A percentile compares a stretch with the other conserved stretches of the same genome.
Evolutionary conservation across 352 stramenopile genomes (phyloP).

Genomic region (Pythium vanterpoolii): DNA sequence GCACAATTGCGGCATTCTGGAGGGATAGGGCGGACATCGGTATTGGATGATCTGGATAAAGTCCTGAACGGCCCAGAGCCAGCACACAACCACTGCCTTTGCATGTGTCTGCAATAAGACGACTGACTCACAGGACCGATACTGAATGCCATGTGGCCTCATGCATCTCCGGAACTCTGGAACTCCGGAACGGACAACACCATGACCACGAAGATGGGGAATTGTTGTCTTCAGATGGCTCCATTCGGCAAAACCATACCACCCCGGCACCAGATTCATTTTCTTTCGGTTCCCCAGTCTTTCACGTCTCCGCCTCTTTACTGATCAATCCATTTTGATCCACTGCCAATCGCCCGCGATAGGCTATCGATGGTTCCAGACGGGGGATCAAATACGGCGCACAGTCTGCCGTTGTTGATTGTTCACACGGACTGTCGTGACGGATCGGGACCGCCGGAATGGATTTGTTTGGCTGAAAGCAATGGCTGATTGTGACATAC

Average conservation of each 20-base stretch:
- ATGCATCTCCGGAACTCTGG: constrained; percentile 7
- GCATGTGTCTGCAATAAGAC: too few relatives aligned
- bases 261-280: neutral
- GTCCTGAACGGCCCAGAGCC: constrained; percentile 15
- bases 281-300: neutral
- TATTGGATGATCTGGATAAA: constrained; percentile 5
- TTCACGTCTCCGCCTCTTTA: neutral
- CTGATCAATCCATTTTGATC: constrained; percentile 1
- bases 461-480: too few relatives aligned
- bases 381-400: too few relatives aligned
- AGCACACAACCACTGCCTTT: constrained; percentile 6
- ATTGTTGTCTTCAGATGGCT: constrained; percentile 11
- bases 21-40: constrained; percentile 17
- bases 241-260: constrained; percentile 13
- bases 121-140: neutral
- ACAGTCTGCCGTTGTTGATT: too few relatives aligned
- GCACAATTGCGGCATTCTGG: constrained; percentile 6
- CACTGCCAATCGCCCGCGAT: too few relatives aligned
- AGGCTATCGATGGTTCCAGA: too few relatives aligned
- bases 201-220: neutral
- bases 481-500: too few relatives aligned
- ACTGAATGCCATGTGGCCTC: constrained; percentile 13
- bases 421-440: too few relatives aligned
- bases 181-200: neutral
- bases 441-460: too few relatives aligned